Percentiles rank a stretch among this genome's conserved stretches.
These are phyloP conservation scores for Moesziomyces sp. DNA, from an alignment of 1,284 basidiomycete species.

Conservation along the genomic window DNA sequence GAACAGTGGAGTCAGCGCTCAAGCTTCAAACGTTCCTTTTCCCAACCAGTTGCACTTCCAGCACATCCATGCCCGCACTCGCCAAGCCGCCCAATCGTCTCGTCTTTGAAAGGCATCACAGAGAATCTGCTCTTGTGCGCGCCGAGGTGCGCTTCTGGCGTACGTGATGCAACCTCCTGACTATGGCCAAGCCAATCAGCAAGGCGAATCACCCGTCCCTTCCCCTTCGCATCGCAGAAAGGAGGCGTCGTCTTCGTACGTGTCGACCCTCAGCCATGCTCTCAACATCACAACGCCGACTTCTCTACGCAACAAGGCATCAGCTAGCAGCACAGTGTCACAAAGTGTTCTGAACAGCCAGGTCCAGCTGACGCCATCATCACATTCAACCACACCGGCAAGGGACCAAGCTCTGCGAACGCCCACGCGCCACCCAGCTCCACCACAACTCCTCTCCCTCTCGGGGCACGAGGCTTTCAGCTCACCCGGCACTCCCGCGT, in stretches of 20 bases:
- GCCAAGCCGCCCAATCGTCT: not conserved
- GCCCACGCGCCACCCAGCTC: not conserved
- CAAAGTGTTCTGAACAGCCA: not conserved
- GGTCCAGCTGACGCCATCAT: not conserved
- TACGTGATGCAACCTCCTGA: conserved; percentile 20
- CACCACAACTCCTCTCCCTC: conserved; percentile 9
- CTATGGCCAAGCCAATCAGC: conserved; percentile 1
- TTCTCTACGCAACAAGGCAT: not conserved
- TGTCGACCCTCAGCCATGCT: conserved; percentile 33
- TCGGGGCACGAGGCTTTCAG: conserved; percentile 22
- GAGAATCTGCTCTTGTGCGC: not conserved
- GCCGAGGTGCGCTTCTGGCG: too few species aligned
- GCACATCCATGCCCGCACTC: too few species aligned
- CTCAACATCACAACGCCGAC: conserved; percentile 28
- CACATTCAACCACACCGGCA: conserved; percentile 1
- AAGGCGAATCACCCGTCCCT: not conserved
- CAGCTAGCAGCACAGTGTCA: not conserved
- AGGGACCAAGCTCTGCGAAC: conserved; percentile 1
- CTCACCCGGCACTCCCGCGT: conserved; percentile 11
- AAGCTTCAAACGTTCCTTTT: too few species aligned
- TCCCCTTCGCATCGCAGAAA: not conserved
- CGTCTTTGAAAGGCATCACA: too few species aligned
- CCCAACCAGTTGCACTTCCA: too few species aligned
- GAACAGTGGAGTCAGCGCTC: too few species aligned
- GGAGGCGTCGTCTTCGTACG: conserved; percentile 12